Evolutionary conservation across 164 flowering plant species (phyloP).

Genomic region (Hamamelis virginiana): DNA sequence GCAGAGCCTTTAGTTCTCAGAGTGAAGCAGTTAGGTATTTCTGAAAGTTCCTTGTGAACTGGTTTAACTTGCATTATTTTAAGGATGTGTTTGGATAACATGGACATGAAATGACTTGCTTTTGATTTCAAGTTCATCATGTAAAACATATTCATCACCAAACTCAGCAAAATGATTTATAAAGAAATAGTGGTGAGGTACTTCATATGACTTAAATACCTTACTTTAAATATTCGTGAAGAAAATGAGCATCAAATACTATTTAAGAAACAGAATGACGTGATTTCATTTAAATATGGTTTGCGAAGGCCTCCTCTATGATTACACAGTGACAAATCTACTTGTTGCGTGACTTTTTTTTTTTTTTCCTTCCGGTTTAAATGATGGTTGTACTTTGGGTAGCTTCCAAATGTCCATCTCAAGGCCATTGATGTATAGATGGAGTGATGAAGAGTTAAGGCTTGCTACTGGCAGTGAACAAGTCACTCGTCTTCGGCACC

Average conservation of each 20-base stretch:
- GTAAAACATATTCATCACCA: too few species aligned
- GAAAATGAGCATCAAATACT: not conserved
- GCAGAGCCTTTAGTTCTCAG: conserved; percentile 18
- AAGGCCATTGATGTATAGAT: conserved; percentile 30
- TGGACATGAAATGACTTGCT: not conserved
- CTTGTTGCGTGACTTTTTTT: not conserved
- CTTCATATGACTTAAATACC: not conserved
- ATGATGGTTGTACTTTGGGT: conserved; percentile 11
- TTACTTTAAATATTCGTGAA: not conserved
- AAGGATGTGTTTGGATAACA: too few species aligned
- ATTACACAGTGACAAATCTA: not conserved
- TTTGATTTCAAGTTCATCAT: not conserved
- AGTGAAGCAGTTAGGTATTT: conserved; percentile 27
- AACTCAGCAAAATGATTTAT: too few species aligned
- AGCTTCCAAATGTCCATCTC: conserved; percentile 17
- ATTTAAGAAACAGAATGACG: not conserved
- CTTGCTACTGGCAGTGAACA: conserved; percentile 61
- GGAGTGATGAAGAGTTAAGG: conserved; percentile 66
- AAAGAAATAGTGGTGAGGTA: not conserved
- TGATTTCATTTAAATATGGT: not conserved
- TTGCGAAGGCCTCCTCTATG: not conserved
- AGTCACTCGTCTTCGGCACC: conserved; percentile 45
- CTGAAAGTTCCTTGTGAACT: not conserved
- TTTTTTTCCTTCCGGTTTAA: too few species aligned
- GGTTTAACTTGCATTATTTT: not conserved